These are phyloP conservation scores for Glarea lozoyensis DNA, from an alignment of 495 filamentous ascomycete species.

Conservation along the genomic window DNA sequence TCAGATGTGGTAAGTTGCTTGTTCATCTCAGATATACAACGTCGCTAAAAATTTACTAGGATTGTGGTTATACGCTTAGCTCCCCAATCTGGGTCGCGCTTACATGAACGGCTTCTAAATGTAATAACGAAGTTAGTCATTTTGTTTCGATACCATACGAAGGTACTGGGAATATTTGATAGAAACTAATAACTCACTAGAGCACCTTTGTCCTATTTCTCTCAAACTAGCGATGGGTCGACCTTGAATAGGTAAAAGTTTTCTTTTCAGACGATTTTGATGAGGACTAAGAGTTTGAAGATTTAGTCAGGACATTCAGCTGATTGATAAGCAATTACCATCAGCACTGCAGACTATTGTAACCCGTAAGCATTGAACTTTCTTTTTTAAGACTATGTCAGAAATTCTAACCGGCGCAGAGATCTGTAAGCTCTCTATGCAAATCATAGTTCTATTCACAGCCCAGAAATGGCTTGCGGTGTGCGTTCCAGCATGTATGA, in stretches of 20 bases:
- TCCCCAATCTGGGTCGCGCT: constrained; percentile 11
- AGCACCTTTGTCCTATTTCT: constrained; percentile 21
- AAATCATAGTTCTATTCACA: constrained; percentile 5
- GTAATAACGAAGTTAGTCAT: constrained; percentile 15
- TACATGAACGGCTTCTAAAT: constrained; percentile 17
- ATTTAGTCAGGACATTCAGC: constrained; percentile 17
- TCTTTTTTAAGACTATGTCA: background rate
- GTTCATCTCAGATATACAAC: background rate
- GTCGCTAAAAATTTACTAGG: constrained; percentile 10
- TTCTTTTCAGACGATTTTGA: background rate
- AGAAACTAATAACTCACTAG: constrained; percentile 10
- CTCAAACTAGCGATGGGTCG: constrained; percentile 17
- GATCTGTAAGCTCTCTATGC: constrained; percentile 10
- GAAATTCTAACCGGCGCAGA: constrained; percentile 9
- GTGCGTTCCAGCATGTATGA: constrained; percentile 4
- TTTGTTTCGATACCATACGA: no score
- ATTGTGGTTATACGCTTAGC: constrained; percentile 15
- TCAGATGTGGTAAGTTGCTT: constrained; percentile 15
- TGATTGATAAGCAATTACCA: constrained; percentile 22
- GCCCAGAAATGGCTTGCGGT: constrained; percentile 22
- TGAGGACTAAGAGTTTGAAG: constrained; percentile 6
- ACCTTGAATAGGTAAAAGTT: constrained; percentile 8
- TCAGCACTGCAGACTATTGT: constrained; percentile 13
- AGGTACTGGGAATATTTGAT: no score
- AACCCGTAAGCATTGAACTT: constrained; percentile 6